A percentile compares a stretch with the other conserved stretches of the same genome.
phyloP scores from a whole-genome alignment of 257 asterid species.

The Solanum appendiculatum region DNA sequence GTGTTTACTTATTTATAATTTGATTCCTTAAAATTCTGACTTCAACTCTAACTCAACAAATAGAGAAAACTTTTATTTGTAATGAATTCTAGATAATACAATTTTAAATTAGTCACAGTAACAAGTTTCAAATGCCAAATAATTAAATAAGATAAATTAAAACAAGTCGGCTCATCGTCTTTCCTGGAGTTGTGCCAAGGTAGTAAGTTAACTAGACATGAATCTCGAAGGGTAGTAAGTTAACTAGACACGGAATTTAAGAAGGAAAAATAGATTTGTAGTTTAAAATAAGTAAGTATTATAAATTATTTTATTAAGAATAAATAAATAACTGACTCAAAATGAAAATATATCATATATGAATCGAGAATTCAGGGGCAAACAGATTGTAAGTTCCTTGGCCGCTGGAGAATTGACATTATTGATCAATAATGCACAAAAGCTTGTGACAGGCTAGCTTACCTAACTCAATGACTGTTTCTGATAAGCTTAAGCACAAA shows the following conservation, averaged over 20 bases:
- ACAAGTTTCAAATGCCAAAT: neutral
- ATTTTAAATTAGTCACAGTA: neutral
- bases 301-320: no score
- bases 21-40: neutral
- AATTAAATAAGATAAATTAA: neutral
- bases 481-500: neutral
- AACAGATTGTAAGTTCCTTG: no score
- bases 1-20: neutral
- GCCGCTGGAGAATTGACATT: neutral
- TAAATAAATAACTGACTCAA: no score
- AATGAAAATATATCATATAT: no score
- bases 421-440: neutral
- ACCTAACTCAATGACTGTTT: neutral
- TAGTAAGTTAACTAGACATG: no score
- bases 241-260: no score
- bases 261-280: no score
- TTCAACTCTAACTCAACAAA: neutral
- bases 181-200: neutral
- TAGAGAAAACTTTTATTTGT: neutral
- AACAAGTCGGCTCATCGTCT: neutral
- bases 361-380: no score
- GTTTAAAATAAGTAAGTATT: no score
- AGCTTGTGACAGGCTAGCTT: neutral
- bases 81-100: neutral
- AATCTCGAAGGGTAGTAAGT: neutral